These are phyloP conservation scores for Ceratocystis albifundus DNA, from an alignment of 2,329 filamentous ascomycete genomes.

Conservation along the genomic window DNA sequence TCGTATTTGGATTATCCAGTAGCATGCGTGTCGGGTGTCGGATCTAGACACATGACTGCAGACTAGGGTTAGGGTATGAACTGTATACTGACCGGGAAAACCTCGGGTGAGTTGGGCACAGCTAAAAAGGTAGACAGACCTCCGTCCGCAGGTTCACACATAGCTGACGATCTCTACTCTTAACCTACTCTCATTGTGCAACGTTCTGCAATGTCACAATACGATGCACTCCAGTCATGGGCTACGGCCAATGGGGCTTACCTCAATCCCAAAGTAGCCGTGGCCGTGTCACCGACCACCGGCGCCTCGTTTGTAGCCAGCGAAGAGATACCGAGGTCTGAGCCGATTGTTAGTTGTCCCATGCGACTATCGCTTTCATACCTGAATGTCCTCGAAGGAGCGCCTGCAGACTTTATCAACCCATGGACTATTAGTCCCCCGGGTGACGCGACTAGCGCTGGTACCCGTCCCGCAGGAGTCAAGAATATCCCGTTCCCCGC, in stretches of 20 bases:
- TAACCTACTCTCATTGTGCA: neutral
- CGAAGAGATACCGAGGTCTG: slow-evolving; percentile 29
- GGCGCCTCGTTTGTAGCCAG: slow-evolving; percentile 45
- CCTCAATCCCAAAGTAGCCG: slow-evolving; percentile 42
- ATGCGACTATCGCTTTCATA: slow-evolving; percentile 46
- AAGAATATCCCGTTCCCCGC: slow-evolving; percentile 34
- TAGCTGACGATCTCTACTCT: neutral
- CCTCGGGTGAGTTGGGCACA: neutral
- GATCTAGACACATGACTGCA: too few species aligned
- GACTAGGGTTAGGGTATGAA: neutral
- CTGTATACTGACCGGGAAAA: neutral
- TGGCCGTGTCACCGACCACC: slow-evolving; percentile 41
- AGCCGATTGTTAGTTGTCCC: slow-evolving; percentile 42
- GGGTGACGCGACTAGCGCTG: neutral
- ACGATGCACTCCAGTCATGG: slow-evolving; percentile 38
- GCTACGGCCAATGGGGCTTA: slow-evolving; percentile 35
- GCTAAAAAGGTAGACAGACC: too few species aligned
- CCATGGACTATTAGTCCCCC: slow-evolving; percentile 9
- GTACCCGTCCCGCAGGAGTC: slow-evolving; percentile 19
- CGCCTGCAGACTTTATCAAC: slow-evolving; percentile 24
- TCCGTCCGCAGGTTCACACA: neutral
- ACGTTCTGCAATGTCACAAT: neutral
- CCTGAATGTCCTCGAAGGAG: slow-evolving; percentile 39
- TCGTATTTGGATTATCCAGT: neutral
- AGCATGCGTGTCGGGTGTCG: neutral